phyloP scores from a whole-genome alignment of 2,329 filamentous ascomycete species.

The Colletotrichum incanum region DNA sequence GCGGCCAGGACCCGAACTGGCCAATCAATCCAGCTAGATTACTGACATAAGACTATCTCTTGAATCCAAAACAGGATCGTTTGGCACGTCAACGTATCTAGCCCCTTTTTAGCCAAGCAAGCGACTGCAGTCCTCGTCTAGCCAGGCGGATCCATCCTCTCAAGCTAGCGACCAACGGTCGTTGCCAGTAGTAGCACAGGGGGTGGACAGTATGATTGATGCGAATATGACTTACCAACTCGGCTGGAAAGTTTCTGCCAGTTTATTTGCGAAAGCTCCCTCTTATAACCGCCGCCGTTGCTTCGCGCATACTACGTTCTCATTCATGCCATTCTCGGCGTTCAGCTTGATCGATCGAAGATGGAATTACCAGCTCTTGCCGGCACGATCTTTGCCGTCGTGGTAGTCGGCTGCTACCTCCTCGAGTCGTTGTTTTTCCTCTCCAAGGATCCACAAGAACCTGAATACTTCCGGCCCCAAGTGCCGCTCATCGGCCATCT shows the following conservation, averaged over 20 bases:
- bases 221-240: too few relatives aligned
- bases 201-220: too few relatives aligned
- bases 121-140: constrained; percentile 2
- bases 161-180: too few relatives aligned
- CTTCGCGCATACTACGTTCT: neutral
- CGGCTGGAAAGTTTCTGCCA: too few relatives aligned
- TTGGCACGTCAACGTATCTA: neutral
- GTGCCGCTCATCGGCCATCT: constrained; percentile 35
- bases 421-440: constrained; percentile 18
- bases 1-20: neutral
- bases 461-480: constrained; percentile 5
- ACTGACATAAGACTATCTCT: neutral
- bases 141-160: too few relatives aligned
- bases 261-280: neutral
- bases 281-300: neutral
- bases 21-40: neutral
- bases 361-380: constrained; percentile 7
- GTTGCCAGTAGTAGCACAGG: too few relatives aligned
- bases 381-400: constrained; percentile 13
- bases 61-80: neutral
- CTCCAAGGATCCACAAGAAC: constrained; percentile 9
- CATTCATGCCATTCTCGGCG: neutral
- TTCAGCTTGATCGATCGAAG: neutral
- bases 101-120: neutral
- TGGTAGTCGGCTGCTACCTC: constrained; percentile 11